Conservation (phyloP, 116 monocot genomes). For the Dioscorea cayenensis region DNA sequence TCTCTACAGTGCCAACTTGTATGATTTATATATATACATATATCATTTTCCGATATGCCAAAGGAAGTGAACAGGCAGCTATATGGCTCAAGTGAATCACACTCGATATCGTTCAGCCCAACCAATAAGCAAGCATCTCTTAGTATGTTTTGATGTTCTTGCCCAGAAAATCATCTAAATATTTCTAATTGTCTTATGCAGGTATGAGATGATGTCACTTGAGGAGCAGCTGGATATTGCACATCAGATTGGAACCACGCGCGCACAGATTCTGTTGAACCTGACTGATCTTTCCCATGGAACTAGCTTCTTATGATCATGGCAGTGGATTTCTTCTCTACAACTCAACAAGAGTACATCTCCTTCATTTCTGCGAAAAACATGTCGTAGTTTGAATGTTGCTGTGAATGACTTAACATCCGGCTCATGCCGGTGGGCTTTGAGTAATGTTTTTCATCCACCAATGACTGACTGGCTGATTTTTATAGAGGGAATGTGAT, state of each 20-base stretch:
- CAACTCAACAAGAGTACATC: not conserved
- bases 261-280: constrained; percentile 72
- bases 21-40: too few species aligned
- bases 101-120: not conserved
- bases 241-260: constrained; percentile 77
- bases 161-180: not conserved
- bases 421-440: not conserved
- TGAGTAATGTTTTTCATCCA: not conserved
- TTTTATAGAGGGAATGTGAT: not conserved
- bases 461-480: not conserved
- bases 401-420: too few species aligned
- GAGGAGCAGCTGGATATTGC: constrained; percentile 91
- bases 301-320: constrained; percentile 61
- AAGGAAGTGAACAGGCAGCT: not conserved
- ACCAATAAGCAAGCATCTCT: not conserved
- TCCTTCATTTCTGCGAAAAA: not conserved
- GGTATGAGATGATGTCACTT: constrained; percentile 93
- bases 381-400: not conserved
- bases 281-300: constrained; percentile 66
- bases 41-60: not conserved
- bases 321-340: not conserved
- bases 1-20: too few species aligned
- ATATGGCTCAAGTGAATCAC: not conserved
- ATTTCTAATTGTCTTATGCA: constrained; percentile 21
- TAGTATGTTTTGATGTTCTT: not conserved